Evolutionary conservation across 139 green algal genomes (phyloP).

Genomic region (Volvox africanus): DNA sequence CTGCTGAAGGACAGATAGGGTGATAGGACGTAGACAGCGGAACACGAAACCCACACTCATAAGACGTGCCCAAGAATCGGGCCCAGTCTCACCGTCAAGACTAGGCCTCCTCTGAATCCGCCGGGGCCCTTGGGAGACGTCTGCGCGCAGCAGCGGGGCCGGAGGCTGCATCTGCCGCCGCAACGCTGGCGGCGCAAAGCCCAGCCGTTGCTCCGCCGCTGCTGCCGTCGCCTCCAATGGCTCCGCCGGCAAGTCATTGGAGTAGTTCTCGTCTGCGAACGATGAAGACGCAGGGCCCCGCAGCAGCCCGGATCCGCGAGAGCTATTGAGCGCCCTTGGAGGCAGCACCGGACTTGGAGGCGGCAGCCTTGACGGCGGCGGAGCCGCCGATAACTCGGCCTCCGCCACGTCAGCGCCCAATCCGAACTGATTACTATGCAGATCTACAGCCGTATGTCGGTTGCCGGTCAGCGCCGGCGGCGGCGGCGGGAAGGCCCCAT

Average conservation of each 20-base stretch:
- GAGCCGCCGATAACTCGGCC: background rate
- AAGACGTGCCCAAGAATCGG: too few relatives aligned
- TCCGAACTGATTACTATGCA: background rate
- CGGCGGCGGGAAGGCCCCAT: background rate
- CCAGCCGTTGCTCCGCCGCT: conserved; percentile 34
- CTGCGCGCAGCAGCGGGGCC: background rate
- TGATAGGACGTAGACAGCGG: too few relatives aligned
- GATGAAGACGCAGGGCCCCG: background rate
- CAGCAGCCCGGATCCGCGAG: background rate
- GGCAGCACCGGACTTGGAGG: background rate
- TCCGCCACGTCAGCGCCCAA: conserved; percentile 38
- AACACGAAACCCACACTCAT: too few relatives aligned
- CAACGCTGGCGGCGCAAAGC: conserved; percentile 17
- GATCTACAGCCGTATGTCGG: background rate
- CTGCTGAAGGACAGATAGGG: too few relatives aligned
- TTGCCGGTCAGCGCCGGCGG: background rate
- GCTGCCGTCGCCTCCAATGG: conserved; percentile 20
- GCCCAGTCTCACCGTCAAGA: conserved; percentile 21
- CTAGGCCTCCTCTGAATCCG: background rate
- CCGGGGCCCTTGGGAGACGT: background rate
- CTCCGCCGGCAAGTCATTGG: conserved; percentile 24
- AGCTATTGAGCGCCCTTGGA: background rate
- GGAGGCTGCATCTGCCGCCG: background rate
- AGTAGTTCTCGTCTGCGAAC: background rate
- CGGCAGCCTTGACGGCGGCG: background rate